Percentiles rank a stretch among this genome's conserved stretches.
These are phyloP conservation scores for Geotrichum ghanense DNA, from an alignment of 805 yeast species.

Conservation along the genomic window DNA sequence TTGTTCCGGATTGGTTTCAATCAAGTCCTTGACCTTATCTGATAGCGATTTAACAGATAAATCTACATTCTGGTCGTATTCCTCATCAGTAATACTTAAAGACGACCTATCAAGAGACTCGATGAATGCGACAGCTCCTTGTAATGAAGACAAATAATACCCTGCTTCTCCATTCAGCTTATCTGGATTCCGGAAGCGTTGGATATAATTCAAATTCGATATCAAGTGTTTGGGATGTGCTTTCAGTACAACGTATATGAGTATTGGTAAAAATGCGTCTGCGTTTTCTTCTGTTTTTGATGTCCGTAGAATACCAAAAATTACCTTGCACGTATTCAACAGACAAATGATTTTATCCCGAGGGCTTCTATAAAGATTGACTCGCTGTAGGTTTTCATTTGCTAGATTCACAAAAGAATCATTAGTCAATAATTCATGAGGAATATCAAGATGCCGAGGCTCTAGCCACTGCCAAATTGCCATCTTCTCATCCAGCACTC, in stretches of 20 bases:
- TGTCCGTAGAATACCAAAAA: slow-evolving; percentile 75
- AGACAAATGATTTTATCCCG: slow-evolving; percentile 89
- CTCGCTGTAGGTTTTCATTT: slow-evolving; percentile 59
- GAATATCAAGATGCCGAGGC: slow-evolving; percentile 71
- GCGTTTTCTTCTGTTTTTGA: slow-evolving; percentile 69
- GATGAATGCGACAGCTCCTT: slow-evolving; percentile 78
- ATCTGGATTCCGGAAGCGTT: slow-evolving; percentile 65
- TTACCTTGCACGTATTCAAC: slow-evolving; percentile 82
- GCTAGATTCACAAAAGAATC: slow-evolving; percentile 55
- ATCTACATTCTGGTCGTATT: slow-evolving; percentile 37
- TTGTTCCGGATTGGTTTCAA: slow-evolving; percentile 1
- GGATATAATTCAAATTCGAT: slow-evolving; percentile 76
- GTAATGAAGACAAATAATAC: slow-evolving; percentile 81
- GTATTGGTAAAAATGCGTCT: slow-evolving; percentile 82
- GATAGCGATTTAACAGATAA: slow-evolving; percentile 32
- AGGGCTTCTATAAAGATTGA: slow-evolving; percentile 81
- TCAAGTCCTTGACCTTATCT: slow-evolving; percentile 18
- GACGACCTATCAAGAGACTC: slow-evolving; percentile 45
- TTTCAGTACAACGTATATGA: slow-evolving; percentile 67
- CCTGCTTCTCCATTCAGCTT: slow-evolving; percentile 81
- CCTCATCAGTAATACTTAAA: slow-evolving; percentile 50
- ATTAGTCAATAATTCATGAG: slow-evolving; percentile 34
- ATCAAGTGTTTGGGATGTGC: slow-evolving; percentile 54
- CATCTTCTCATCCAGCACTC: slow-evolving; percentile 37
- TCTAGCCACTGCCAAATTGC: slow-evolving; percentile 61